phyloP scores from a whole-genome alignment of 2,329 filamentous ascomycete species.

The Ophiostoma ips region DNA sequence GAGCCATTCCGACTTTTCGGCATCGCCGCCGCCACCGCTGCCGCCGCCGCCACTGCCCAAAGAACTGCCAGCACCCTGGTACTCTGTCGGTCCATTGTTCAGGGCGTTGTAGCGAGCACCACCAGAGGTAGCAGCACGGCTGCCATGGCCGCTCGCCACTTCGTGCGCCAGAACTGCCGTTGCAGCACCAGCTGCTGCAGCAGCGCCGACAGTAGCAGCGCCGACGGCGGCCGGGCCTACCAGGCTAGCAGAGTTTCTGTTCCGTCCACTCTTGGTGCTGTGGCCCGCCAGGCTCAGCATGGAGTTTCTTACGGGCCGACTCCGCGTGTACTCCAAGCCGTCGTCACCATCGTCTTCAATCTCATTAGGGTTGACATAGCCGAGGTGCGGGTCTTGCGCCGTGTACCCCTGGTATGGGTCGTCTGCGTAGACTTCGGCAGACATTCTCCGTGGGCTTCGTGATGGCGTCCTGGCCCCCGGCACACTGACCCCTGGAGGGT shows the following conservation, averaged over 20 bases:
- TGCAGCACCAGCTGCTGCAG: slow-evolving; percentile 14
- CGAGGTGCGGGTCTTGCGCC: slow-evolving; percentile 34
- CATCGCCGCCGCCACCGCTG: slow-evolving; percentile 15
- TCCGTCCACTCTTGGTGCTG: slow-evolving; percentile 24
- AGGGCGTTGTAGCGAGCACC: slow-evolving; percentile 42
- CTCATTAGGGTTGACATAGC: slow-evolving; percentile 59
- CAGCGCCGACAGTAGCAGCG: slow-evolving; percentile 16
- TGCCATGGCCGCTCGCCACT: not conserved
- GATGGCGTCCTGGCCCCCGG: slow-evolving; percentile 24
- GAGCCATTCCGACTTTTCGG: slow-evolving; percentile 56
- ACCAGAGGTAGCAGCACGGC: slow-evolving; percentile 1
- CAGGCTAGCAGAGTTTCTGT: slow-evolving; percentile 6
- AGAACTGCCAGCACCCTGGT: not conserved
- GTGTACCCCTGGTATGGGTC: slow-evolving; percentile 53
- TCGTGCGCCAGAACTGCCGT: slow-evolving; percentile 21
- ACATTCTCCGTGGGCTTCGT: slow-evolving; percentile 34
- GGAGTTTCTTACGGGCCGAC: slow-evolving; percentile 36
- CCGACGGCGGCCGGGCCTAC: slow-evolving; percentile 18
- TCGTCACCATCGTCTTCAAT: slow-evolving; percentile 85
- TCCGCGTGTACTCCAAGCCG: slow-evolving; percentile 45
- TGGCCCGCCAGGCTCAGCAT: slow-evolving; percentile 43
- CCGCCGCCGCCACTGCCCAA: not conserved
- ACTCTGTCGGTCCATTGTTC: slow-evolving; percentile 14
- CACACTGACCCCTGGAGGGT: slow-evolving; percentile 23
- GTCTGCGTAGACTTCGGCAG: slow-evolving; percentile 38